Base-by-base conservation (phyloP, 306 rosid species). In the Malus fusca region DNA sequence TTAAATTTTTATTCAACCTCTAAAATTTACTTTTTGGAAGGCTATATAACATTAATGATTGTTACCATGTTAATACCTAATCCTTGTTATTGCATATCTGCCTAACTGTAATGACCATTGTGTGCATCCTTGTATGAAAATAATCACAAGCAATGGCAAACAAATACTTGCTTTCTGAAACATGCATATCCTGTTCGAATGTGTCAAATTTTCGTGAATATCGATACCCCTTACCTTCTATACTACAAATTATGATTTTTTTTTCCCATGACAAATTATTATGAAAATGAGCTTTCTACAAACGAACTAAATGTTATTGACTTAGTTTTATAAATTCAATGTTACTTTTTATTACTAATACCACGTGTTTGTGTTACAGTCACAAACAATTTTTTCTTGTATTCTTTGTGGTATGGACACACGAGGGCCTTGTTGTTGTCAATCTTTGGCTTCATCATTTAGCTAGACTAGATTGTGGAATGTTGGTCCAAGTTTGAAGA, bases 1-100 rank as follows among this genome's bases (percentile, higher is more conserved):
- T 77, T 82, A 78, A 82, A 31, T n/a, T 77, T 71, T 62, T 71
- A 10, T 48, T 77, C 73, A 58, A 70, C 82, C 81, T n/a, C 66
- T 53, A 69, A 80, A 28, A 68, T 28, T 26, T 74, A 80, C 86
- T 59, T 62, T 53, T 37, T n/a, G 30, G 17, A 60, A 66, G 19
- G 21, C 15, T 2, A 64, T n/a, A 51, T 40, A 26, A 53, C 42
- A 68, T 25, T 55, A 58, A 25, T 11, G 66, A 51, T 73, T 37
- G 21, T 17, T 2, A 52, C 63, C 48, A 71, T 52, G 6, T 55
- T 56, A 6, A 21, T 53, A 40, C 25, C 76, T 13, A 33, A 31
- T 61, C 19, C 40, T 51, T 11, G 63, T 11, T 48, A 48, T 12
- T 31, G 43, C 33, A 12, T 53, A 33, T 17, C 22, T 52, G 2